phyloP scores from a whole-genome alignment of 2,329 filamentous ascomycete species.

The Aaosphaeria arxii region DNA sequence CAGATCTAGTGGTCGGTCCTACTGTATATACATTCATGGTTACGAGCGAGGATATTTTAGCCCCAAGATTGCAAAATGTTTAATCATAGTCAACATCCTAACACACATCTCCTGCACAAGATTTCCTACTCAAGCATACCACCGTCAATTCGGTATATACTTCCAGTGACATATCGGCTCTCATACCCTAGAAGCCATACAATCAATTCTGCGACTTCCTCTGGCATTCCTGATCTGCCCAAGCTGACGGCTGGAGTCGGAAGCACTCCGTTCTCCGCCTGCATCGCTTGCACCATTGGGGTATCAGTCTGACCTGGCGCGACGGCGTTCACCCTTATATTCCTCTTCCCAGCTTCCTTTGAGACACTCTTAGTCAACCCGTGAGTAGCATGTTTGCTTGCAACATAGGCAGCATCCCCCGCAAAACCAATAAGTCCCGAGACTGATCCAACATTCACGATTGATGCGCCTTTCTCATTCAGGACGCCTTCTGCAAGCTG shows the following conservation, averaged over 20 bases:
- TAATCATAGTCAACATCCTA: too few species aligned
- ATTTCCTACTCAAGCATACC: slow-evolving; percentile 8
- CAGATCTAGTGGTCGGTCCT: slow-evolving; percentile 23
- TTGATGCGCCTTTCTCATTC: neutral
- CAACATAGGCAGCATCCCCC: slow-evolving; percentile 8
- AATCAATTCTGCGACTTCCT: slow-evolving; percentile 11
- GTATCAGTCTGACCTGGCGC: slow-evolving; percentile 10
- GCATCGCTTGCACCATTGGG: slow-evolving; percentile 10
- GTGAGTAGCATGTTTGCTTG: slow-evolving; percentile 12
- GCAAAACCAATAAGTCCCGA: slow-evolving; percentile 11
- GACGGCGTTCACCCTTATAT: slow-evolving; percentile 9
- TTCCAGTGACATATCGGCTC: slow-evolving; percentile 11
- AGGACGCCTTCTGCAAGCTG: slow-evolving; percentile 5
- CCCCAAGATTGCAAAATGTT: too few species aligned
- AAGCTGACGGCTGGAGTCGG: slow-evolving; percentile 32
- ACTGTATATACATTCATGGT: too few species aligned
- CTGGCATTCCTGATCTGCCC: slow-evolving; percentile 33
- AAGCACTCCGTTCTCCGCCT: slow-evolving; percentile 2
- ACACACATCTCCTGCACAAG: neutral
- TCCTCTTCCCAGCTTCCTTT: slow-evolving; percentile 8
- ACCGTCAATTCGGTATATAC: slow-evolving; percentile 7
- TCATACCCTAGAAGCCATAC: slow-evolving; percentile 8
- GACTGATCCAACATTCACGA: slow-evolving; percentile 9
- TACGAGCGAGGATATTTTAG: too few species aligned
- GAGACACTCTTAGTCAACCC: slow-evolving; percentile 9